Percentiles rank a stretch among this genome's conserved stretches.
Evolutionary conservation across 208 protist species (phyloP).

Genomic region (Phytomonas sp.): DNA sequence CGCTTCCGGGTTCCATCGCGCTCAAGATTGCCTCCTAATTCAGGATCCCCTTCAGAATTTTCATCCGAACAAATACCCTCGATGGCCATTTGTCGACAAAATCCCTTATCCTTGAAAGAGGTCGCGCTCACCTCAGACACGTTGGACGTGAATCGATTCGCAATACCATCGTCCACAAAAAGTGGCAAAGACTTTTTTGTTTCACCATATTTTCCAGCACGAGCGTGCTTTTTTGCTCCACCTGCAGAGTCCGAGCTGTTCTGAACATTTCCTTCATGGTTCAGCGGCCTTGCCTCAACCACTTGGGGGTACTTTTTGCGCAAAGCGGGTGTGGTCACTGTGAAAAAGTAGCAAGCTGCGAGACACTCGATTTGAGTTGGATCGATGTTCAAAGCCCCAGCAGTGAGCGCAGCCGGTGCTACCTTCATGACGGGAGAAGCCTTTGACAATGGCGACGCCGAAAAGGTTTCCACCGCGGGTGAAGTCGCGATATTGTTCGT

Average conservation of each 20-base stretch:
- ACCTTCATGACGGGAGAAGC: conserved; percentile 3
- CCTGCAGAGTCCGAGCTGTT: not conserved
- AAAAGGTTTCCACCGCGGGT: not conserved
- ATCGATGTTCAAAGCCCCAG: not conserved
- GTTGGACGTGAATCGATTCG: not conserved
- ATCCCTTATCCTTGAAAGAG: not conserved
- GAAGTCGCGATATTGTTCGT: not conserved
- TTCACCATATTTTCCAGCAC: not conserved
- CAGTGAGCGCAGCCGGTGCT: not conserved
- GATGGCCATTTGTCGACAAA: not conserved
- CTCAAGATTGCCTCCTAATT: not conserved
- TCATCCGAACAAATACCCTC: not conserved
- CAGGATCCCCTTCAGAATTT: not conserved
- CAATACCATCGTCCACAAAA: not conserved
- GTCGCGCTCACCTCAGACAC: not conserved
- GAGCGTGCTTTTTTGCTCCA: not conserved
- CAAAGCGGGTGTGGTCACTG: conserved; percentile 22
- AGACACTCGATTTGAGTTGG: conserved; percentile 24
- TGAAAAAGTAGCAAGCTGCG: conserved; percentile 34
- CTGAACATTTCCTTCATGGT: not conserved
- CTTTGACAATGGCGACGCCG: not conserved
- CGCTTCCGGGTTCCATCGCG: not conserved
- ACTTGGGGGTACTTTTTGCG: conserved; percentile 14
- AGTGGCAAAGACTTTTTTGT: not conserved
- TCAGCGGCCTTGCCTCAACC: conserved; percentile 11